Evolutionary conservation across 2,329 filamentous ascomycete species (phyloP), one percentile per base, ranked within the genome.

Genomic region (Ophiognomonia clavigignenti-juglandacearum): DNA sequence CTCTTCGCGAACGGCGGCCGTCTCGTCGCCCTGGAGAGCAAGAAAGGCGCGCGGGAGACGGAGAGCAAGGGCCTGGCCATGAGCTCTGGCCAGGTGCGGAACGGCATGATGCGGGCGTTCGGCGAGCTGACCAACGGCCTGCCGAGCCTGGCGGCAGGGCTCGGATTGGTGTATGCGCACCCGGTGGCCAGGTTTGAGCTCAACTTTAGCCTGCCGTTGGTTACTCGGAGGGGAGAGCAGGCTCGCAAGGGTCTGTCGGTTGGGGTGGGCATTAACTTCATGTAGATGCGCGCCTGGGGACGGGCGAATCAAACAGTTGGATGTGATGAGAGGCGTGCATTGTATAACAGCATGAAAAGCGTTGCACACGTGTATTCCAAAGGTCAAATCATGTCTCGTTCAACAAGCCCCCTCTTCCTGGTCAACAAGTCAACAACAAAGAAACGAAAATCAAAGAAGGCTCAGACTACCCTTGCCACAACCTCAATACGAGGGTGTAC

Each of bases 221-320:
- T 92, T 16, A 66, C 89, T 59, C 78, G 93, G 49, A 84, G 78
- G 54, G 90, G 89, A 29, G 93, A 98, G 68, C 85, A 93, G 57
- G 85, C 82, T 14, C 81, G 92, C 46, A 98, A 98, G 70, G 93
- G 93, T 1, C 63, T 98, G 54, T 90, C 93, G 64, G 84, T 98
- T 59, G 93, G 93, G n/a, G 88, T 98, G 34, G 93, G 93, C 41
- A 90, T 98, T 61, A 95, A 88, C 69, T 96, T 98, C 64, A 70
- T 97, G 75, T 97, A 86, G 18, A n/a, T 36, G 5, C 56, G 32
- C 5, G 14, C 22, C n/a, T 7, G 20, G 42, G 24, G 18, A n/a
- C n/a, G n/a, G 29, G 26, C 13, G 3, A 11, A 24, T 26, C 31
- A 36, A 19, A n/a, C 26, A 22, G 23, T 9, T 13, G 3, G 35